A percentile compares a stretch with the other conserved stretches of the same genome.
Evolutionary conservation across 2,329 filamentous ascomycete genomes (phyloP).

Genomic region (Venturiaceae sp.): DNA sequence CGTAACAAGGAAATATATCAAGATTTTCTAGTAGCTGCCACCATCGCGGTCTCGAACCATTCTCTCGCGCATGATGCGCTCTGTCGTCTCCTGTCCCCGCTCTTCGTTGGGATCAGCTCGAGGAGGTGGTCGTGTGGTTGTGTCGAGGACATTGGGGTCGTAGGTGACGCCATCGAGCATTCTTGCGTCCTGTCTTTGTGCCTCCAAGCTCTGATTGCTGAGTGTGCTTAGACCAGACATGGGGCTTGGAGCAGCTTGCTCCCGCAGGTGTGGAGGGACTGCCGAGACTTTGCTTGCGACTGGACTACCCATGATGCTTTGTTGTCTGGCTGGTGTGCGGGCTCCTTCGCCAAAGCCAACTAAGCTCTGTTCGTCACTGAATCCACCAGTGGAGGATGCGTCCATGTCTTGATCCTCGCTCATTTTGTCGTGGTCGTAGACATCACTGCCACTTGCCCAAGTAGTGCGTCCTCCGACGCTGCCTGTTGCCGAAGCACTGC

Average conservation of each 20-base stretch:
- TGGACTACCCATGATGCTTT: conserved; percentile 69
- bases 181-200: conserved; percentile 29
- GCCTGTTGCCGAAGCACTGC: conserved; percentile 79
- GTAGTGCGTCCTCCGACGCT: conserved; percentile 58
- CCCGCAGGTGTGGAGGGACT: conserved; percentile 14
- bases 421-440: conserved; percentile 54
- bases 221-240: conserved; percentile 21
- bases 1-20: not conserved
- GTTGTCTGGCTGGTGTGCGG: conserved; percentile 37
- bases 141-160: conserved; percentile 30
- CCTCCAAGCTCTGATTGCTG: conserved; percentile 21
- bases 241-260: conserved; percentile 19
- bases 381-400: conserved; percentile 59
- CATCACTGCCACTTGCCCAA: conserved; percentile 57
- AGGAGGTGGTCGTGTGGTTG: conserved; percentile 22
- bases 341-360: conserved; percentile 92
- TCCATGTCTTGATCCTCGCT: conserved; percentile 51
- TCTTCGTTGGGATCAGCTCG: conserved; percentile 5
- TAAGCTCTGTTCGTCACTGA: conserved; percentile 79
- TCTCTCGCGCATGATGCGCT: conserved; percentile 7
- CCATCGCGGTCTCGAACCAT: not conserved
- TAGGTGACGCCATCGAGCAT: conserved; percentile 37
- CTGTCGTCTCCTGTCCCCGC: conserved; percentile 5
- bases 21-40: not conserved
- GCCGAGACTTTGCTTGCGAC: conserved; percentile 44